Evolutionary conservation across 2,329 filamentous ascomycete species (phyloP), one percentile per base, ranked within the genome.

Genomic region (Orbilia blumenaviensis): DNA sequence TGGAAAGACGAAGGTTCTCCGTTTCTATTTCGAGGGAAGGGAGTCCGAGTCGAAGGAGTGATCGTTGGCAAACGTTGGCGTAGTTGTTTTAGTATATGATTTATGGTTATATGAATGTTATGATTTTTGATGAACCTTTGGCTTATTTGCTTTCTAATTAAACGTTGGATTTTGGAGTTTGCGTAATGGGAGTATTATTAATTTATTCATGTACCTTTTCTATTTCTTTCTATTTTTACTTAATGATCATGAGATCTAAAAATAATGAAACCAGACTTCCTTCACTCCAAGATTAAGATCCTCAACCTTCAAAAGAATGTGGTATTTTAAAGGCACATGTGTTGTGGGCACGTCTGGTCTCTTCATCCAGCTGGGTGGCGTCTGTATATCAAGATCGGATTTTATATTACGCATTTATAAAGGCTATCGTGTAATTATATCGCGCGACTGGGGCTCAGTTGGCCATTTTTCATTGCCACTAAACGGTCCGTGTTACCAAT

Each of bases 1-100:
- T 52, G 25, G 25, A 66, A 34, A 72, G 60, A 27, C 50, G 67
- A 16, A 72, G 48, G 58, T 63, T n/a, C n/a, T n/a, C 71, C 7
- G 48, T 66, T 34, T 64, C 61, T 12, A 64, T 50, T 23, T 25
- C 48, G 18, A 68, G 71, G 52, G 71, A 58, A 42, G 63, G 27
- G 3, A 63, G 63, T 52, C 71, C 34, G 18, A 38, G n/a, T 27
- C 54, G 64, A 46, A 63, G 27, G 14, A 67, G 52, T 34, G 6
- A 16, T 42, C 38, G 23, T 27, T 54, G 25, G 48, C 36, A 34
- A 48, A 42, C 34, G 25, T 32, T 66, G 21, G 14, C 8, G 10
- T 41, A 52, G 18, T 66, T 56, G 42, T 27, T 66, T 25, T 48
- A 29, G 50, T 36, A n/a, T 18, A 9, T 14, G 29, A 36, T 46